Percentiles rank a stretch among this genome's conserved stretches.
phyloP scores from a whole-genome alignment of 2,329 filamentous ascomycete species.

The Exophiala oligosperma region DNA sequence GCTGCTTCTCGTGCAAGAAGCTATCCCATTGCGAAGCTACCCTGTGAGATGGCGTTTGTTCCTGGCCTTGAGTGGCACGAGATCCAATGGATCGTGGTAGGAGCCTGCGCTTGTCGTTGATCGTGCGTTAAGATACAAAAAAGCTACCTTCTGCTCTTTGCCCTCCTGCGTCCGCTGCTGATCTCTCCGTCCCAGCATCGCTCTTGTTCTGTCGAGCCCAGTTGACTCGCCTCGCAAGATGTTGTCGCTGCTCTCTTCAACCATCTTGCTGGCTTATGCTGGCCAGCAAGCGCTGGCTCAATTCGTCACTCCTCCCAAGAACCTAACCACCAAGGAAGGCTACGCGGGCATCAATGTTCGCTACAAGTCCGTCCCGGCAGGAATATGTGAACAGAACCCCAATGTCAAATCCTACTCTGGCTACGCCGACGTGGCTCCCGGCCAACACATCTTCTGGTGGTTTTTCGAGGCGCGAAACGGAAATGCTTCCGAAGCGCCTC shows the following conservation, averaged over 20 bases:
- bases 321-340: slow-evolving; percentile 39
- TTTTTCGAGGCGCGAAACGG: slow-evolving; percentile 43
- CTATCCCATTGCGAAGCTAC: background rate
- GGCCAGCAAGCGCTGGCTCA: slow-evolving; percentile 30
- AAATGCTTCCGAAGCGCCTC: slow-evolving; percentile 33
- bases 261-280: slow-evolving; percentile 18
- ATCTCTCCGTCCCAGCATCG: no score
- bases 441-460: slow-evolving; percentile 49
- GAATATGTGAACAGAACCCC: slow-evolving; percentile 48
- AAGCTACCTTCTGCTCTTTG: slow-evolving; percentile 4
- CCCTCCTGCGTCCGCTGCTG: background rate
- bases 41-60: no score
- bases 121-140: background rate
- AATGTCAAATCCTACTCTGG: slow-evolving; percentile 60
- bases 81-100: no score
- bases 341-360: slow-evolving; percentile 44
- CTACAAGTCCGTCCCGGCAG: slow-evolving; percentile 50
- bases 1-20: background rate
- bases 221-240: slow-evolving; percentile 1
- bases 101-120: no score
- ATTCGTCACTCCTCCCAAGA: slow-evolving; percentile 40
- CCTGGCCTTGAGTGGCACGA: no score
- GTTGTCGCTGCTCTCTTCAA: slow-evolving; percentile 10
- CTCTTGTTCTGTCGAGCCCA: no score
- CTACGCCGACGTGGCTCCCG: slow-evolving; percentile 58